Evolutionary conservation across 208 protist genomes (phyloP), one percentile per base, ranked within the genome.

Genomic region (Zelonia costaricensis): DNA sequence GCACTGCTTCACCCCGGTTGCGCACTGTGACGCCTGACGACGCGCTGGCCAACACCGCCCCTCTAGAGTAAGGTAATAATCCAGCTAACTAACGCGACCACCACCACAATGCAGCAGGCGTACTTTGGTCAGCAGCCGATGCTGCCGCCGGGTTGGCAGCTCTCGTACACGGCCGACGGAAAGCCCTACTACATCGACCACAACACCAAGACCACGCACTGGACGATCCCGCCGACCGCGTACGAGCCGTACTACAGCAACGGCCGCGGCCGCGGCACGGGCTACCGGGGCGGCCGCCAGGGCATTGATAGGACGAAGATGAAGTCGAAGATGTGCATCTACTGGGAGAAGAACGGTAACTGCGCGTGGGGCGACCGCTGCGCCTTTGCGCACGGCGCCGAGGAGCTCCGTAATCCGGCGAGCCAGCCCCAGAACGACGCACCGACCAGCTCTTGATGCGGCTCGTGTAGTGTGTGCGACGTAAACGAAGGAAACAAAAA

Each of bases 301-400:
- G 86, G 86, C 18, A 93, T 93, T 54, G 86, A 93, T 59, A 75
- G 77, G 45, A 57, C 76, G 25, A 93, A 93, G 71, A 70, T 69
- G 54, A 93, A 93, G 76, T 88, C 83, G 3, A 93, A 93, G 72
- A 88, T 93, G 80, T 93, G 86, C 71, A 88, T 89, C 25, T 89
- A 90, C 74, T 93, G 81, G 78, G 80, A 93, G 59, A 88, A 89
- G 60, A 86, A 81, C 69, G 83, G 83, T n/a, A 70, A 64, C 47
- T 93, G 86, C 73, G 80, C 66, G n/a, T 93, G 80, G 80, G 86
- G 86, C 20, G 86, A 93, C 59, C 78, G 82, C 39, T 93, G 87
- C 60, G 87, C 87, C 18, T 93, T 93, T 60, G 87, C 87, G 23
- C 87, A 93, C 74, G 87, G 87, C 16, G 48, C 74, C n/a, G 76